phyloP scores from a whole-genome alignment of 1,284 basidiomycete species.

The Rhodotorula sp. region DNA sequence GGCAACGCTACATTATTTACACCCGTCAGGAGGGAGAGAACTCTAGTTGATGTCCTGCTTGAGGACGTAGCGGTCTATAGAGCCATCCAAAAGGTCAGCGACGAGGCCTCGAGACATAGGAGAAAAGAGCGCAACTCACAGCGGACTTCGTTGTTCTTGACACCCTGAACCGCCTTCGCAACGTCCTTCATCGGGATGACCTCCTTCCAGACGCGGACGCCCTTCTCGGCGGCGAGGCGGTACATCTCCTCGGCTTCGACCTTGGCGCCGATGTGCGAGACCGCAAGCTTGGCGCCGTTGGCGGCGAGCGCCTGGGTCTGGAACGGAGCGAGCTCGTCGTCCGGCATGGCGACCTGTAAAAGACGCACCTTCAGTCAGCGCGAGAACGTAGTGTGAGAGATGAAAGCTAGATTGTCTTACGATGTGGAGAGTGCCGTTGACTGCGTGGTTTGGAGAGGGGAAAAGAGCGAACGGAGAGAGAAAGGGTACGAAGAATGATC shows the following conservation, averaged over 20 bases:
- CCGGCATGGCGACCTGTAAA: slow-evolving; percentile 56
- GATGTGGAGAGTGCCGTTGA: slow-evolving; percentile 60
- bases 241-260: slow-evolving; percentile 64
- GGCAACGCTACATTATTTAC: too few species aligned
- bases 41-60: slow-evolving; percentile 25
- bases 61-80: slow-evolving; percentile 45
- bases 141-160: slow-evolving; percentile 58
- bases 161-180: slow-evolving; percentile 58
- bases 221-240: slow-evolving; percentile 60
- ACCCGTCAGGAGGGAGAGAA: not conserved
- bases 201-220: slow-evolving; percentile 55
- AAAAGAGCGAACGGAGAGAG: not conserved
- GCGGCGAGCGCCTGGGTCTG: slow-evolving; percentile 51
- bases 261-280: slow-evolving; percentile 58
- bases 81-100: not conserved
- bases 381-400: too few species aligned
- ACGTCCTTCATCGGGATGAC: slow-evolving; percentile 58
- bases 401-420: too few species aligned
- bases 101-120: not conserved
- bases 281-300: slow-evolving; percentile 53
- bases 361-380: not conserved
- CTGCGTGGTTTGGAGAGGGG: slow-evolving; percentile 48
- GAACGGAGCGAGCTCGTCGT: slow-evolving; percentile 54
- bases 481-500: not conserved
- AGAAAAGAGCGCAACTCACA: slow-evolving; percentile 51